Conservation (phyloP, 1,284 basidiomycete species). For the Heliocybe sulcata region DNA sequence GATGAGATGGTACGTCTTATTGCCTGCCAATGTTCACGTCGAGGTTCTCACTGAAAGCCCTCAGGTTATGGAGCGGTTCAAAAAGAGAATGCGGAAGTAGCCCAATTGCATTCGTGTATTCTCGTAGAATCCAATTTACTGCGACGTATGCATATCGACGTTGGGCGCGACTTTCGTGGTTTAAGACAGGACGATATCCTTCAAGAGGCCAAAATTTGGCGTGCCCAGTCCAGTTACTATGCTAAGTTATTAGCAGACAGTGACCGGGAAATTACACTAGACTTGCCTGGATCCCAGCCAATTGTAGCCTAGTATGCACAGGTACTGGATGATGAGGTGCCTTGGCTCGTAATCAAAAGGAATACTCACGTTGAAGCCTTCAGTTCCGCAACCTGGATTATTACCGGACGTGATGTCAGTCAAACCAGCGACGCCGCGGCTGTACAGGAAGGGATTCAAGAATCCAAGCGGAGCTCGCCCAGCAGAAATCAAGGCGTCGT, state of each 20-base stretch:
- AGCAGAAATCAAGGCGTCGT: constrained; percentile 39
- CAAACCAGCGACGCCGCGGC: constrained; percentile 23
- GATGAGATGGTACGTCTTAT: constrained; percentile 71
- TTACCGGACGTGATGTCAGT: constrained; percentile 31
- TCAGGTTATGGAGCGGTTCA: constrained; percentile 83
- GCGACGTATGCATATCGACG: background rate
- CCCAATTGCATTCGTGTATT: background rate
- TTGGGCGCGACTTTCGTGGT: background rate
- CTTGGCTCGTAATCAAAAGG: too few relatives aligned
- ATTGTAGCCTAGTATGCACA: constrained; percentile 35
- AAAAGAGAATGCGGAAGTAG: constrained; percentile 77
- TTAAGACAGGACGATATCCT: background rate
- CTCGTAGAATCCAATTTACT: background rate
- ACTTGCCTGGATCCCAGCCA: constrained; percentile 58
- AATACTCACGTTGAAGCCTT: background rate
- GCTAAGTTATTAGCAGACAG: constrained; percentile 3
- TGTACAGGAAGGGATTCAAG: constrained; percentile 40
- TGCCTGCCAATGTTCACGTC: background rate
- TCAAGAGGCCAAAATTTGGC: constrained; percentile 38
- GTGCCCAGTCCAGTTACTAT: constrained; percentile 58
- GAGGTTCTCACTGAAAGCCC: background rate
- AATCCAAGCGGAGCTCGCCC: constrained; percentile 39
- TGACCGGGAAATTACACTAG: constrained; percentile 1
- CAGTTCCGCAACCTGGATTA: background rate
- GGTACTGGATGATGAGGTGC: too few relatives aligned